phyloP scores from a whole-genome alignment of 1,284 basidiomycete genomes.

The Pisolithus thermaeus region DNA sequence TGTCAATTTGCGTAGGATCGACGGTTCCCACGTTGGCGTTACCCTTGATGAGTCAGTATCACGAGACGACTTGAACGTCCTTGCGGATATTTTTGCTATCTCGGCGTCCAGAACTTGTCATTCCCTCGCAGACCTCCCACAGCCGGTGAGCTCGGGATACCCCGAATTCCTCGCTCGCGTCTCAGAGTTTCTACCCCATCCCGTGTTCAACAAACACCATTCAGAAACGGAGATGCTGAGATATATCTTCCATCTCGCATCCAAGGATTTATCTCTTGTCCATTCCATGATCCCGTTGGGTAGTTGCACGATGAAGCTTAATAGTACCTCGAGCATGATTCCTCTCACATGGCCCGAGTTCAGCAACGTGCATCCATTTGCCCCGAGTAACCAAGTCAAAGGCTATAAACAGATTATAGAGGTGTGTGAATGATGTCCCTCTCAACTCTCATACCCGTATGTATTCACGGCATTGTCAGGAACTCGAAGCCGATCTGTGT shows the following conservation, averaged over 20 bases:
- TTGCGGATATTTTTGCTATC: slow-evolving; percentile 80
- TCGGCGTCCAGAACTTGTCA: slow-evolving; percentile 42
- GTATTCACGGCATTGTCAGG: slow-evolving; percentile 38
- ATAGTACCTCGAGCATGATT: slow-evolving; percentile 95
- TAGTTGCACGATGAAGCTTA: slow-evolving; percentile 96
- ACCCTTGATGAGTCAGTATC: slow-evolving; percentile 92
- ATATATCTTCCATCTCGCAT: slow-evolving; percentile 90
- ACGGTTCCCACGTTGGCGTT: slow-evolving; percentile 76
- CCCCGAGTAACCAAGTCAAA: slow-evolving; percentile 82
- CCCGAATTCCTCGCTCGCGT: slow-evolving; percentile 63
- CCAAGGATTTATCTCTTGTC: slow-evolving; percentile 91
- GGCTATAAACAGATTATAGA: slow-evolving; percentile 85
- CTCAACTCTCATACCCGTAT: neutral
- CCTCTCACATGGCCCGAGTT: slow-evolving; percentile 95
- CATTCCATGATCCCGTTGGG: slow-evolving; percentile 98
- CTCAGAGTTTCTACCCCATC: slow-evolving; percentile 76
- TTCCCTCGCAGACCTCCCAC: slow-evolving; percentile 38
- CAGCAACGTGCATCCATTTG: slow-evolving; percentile 88
- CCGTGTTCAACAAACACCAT: slow-evolving; percentile 93
- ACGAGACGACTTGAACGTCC: slow-evolving; percentile 64
- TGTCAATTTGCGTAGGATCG: slow-evolving; percentile 84
- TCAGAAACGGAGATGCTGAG: slow-evolving; percentile 98
- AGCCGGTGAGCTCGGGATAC: slow-evolving; percentile 37
- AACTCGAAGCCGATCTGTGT: slow-evolving; percentile 88
- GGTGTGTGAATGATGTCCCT: slow-evolving; percentile 29